Evolutionary conservation across 331 rosid genomes (phyloP).

Genomic region (Ulmus americana): DNA sequence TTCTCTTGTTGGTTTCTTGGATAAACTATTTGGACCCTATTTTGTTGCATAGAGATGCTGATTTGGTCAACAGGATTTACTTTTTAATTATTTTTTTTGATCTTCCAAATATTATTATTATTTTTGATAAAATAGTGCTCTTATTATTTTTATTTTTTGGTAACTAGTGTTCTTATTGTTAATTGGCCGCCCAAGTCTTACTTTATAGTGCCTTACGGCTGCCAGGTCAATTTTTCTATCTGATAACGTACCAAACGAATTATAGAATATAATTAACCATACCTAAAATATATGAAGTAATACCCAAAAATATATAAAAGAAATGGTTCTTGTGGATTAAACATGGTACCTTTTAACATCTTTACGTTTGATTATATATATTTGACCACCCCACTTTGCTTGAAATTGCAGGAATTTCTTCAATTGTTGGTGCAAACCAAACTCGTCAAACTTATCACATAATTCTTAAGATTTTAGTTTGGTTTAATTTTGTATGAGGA

Average conservation of each 20-base stretch:
- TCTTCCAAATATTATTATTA: neutral
- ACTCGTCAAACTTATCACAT: neutral
- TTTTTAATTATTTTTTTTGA: neutral
- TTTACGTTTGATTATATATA: slow-evolving; percentile 11
- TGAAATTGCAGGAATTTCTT: slow-evolving; percentile 9
- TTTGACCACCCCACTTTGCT: slow-evolving; percentile 23
- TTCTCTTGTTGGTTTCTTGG: slow-evolving; percentile 12
- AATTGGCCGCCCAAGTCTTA: neutral
- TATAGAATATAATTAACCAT: slow-evolving; percentile 1
- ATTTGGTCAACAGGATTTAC: slow-evolving; percentile 5
- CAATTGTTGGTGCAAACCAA: too few relatives aligned
- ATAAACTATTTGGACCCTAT: neutral
- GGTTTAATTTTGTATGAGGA: neutral
- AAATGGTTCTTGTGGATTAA: neutral
- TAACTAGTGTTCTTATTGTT: neutral
- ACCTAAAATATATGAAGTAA: slow-evolving; percentile 2
- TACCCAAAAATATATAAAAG: neutral
- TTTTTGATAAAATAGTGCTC: neutral
- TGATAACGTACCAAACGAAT: slow-evolving; percentile 12
- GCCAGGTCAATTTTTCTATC: slow-evolving; percentile 14
- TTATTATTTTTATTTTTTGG: neutral
- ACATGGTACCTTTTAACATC: slow-evolving; percentile 10
- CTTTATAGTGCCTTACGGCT: neutral
- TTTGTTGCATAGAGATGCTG: neutral
- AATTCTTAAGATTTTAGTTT: neutral